Conservation (phyloP, 73 alveolate genomes). For the Tetrahymena borealis region DNA sequence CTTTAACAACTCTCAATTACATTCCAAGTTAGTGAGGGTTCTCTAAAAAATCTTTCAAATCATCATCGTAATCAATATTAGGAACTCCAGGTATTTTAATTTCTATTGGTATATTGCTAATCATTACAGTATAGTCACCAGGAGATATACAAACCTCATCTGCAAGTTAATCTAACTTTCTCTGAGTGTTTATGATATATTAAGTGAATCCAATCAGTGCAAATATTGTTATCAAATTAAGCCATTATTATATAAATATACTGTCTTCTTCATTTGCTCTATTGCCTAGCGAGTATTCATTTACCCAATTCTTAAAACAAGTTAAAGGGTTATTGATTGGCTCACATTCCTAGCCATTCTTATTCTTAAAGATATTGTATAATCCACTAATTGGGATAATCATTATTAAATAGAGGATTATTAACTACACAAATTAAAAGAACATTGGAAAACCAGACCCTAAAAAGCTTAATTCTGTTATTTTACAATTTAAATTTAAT, state of each 20-base stretch:
- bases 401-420: background rate
- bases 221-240: background rate
- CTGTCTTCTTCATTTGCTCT: background rate
- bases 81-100: background rate
- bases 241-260: background rate
- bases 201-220: background rate
- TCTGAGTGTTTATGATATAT: background rate
- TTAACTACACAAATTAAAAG: background rate
- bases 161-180: background rate
- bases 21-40: background rate
- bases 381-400: background rate
- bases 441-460: background rate
- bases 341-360: background rate
- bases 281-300: background rate
- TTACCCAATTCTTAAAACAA: background rate
- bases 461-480: background rate
- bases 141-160: background rate
- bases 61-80: background rate
- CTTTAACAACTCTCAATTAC: background rate
- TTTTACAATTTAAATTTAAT: background rate
- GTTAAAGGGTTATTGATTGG: background rate
- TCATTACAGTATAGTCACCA: background rate
- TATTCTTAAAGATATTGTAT: background rate
- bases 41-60: background rate
- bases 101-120: background rate